Conservation (phyloP, 176 grass and related monocot species). For the Triticum dicoccoides region DNA sequence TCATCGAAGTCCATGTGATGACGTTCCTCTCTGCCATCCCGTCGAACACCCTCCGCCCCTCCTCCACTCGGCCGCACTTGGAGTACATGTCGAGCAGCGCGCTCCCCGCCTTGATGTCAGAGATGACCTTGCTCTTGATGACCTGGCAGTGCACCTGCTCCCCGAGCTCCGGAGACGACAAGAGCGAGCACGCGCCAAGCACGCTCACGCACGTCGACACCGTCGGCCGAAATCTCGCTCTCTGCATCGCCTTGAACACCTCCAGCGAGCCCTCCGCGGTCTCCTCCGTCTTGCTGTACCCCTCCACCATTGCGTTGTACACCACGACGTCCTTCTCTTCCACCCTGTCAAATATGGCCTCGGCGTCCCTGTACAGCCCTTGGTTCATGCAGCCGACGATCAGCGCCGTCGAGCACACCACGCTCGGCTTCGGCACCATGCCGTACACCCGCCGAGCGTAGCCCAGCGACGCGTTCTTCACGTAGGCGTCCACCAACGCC, state of each 20-base stretch:
- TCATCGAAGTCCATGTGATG: conserved; percentile 86
- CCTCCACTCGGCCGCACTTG: conserved; percentile 74
- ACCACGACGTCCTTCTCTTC: conserved; percentile 54
- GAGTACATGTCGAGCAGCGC: conserved; percentile 84
- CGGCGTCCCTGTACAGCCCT: conserved; percentile 43
- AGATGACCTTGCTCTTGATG: conserved; percentile 38
- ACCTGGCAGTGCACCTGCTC: conserved; percentile 79
- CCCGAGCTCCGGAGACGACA: conserved; percentile 56
- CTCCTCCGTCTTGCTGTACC: conserved; percentile 58
- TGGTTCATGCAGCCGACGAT: conserved; percentile 77
- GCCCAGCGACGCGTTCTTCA: conserved; percentile 44
- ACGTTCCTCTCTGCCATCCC: conserved; percentile 60
- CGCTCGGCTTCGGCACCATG: conserved; percentile 31
- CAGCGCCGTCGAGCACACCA: conserved; percentile 74
- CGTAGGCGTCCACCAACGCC: conserved; percentile 77
- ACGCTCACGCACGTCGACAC: conserved; percentile 73
- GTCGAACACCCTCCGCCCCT: conserved; percentile 57
- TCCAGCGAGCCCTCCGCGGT: conserved; percentile 47
- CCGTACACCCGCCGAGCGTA: conserved; percentile 53
- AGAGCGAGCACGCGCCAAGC: conserved; percentile 69
- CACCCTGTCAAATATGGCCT: conserved; percentile 47
- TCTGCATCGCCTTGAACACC: conserved; percentile 66
- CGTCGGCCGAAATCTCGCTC: conserved; percentile 32
- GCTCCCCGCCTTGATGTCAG: conserved; percentile 57
- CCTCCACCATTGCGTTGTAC: conserved; percentile 82